phyloP scores from a whole-genome alignment of 192 early-diverging fungal species.

The Gaertneriomyces sp. region DNA sequence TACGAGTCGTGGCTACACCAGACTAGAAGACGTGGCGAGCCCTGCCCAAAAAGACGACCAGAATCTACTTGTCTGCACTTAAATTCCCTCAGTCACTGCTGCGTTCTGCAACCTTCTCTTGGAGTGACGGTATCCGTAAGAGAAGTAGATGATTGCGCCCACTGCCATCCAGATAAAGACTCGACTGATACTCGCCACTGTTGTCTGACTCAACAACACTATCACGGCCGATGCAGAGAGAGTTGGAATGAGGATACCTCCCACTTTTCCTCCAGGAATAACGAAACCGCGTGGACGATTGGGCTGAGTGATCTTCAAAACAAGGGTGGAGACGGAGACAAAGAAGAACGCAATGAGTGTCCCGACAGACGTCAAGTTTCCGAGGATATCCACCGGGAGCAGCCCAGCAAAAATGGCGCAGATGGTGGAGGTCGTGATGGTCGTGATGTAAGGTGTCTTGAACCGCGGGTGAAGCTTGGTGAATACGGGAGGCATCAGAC shows the following conservation, averaged over 20 bases:
- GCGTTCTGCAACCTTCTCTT: background rate
- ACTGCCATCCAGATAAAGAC: slow-evolving; percentile 75
- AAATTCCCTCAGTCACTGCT: too few relatives aligned
- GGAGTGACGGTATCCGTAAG: slow-evolving; percentile 66
- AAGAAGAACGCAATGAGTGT: slow-evolving; percentile 79
- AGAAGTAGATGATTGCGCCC: slow-evolving; percentile 71
- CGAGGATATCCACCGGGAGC: slow-evolving; percentile 77
- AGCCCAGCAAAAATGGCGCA: slow-evolving; percentile 66
- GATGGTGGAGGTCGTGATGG: slow-evolving; percentile 60
- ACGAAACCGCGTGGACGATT: slow-evolving; percentile 64
- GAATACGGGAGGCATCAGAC: slow-evolving; percentile 72
- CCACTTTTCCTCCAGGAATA: slow-evolving; percentile 62
- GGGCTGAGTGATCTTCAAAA: slow-evolving; percentile 67
- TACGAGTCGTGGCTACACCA: too few relatives aligned
- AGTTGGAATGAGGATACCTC: slow-evolving; percentile 61
- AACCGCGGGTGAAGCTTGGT: slow-evolving; percentile 66
- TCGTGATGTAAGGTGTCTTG: slow-evolving; percentile 74
- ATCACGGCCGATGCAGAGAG: slow-evolving; percentile 6
- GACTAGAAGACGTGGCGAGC: too few relatives aligned
- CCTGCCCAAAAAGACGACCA: too few relatives aligned
- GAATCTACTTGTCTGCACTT: too few relatives aligned
- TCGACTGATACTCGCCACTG: slow-evolving; percentile 60
- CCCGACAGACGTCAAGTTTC: slow-evolving; percentile 81
- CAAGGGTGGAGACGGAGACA: slow-evolving; percentile 70
- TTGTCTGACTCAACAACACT: slow-evolving; percentile 43